Base-by-base conservation (phyloP, 2,329 filamentous ascomycete genomes). In the Cytospora paraplurivora region DNA sequence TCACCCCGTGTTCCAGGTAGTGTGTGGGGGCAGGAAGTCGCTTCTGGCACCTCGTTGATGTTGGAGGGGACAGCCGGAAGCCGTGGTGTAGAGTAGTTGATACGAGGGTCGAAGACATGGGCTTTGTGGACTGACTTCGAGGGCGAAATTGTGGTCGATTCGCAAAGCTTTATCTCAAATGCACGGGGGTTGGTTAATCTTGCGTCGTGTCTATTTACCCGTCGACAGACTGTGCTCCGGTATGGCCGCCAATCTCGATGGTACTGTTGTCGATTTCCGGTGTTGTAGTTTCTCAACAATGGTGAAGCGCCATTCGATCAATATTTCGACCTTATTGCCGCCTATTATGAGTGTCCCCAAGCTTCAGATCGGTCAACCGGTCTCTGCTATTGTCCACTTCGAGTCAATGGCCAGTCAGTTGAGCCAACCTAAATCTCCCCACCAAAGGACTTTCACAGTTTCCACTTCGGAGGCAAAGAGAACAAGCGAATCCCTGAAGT, bases 91-190 rank as follows among this genome's bases (percentile, higher is more conserved):
- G 47, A 27, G 56, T 51, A 53, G 62, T 60, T 34, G 62, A 38
- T 13, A 57, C 49, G 34, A 65, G 51, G 15, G 64, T 62, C 47
- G 62, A 66, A 66, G 64, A 66, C 64, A 66, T 66, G 62, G 56
- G 15, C 51, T 52, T 62, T 50, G 32, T 17, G 50, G 7, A 15
- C 32, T 35, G 50, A 51, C 19, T 37, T 34, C 17, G 34, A 19
- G 44, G n/a, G 15, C 21, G 19, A 34, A 21, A 12, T 47, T 13
- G 38, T 21, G 58, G 32, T 63, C 44, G 53, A 21, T 27, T 38
- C 34, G n/a, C 15, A 34, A 32, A 54, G 38, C n/a, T 47, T 47
- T n/a, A 51, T 41, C 51, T 56, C 49, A 44, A 12, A 38, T 32
- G 51, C 51, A 49, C 13, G 19, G 38, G 32, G n/a, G 41, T 41